Evolutionary conservation across 176 grass and related monocot species (phyloP), one percentile per base, ranked within the genome.

Genomic region (Hsuehochloa calcarea): DNA sequence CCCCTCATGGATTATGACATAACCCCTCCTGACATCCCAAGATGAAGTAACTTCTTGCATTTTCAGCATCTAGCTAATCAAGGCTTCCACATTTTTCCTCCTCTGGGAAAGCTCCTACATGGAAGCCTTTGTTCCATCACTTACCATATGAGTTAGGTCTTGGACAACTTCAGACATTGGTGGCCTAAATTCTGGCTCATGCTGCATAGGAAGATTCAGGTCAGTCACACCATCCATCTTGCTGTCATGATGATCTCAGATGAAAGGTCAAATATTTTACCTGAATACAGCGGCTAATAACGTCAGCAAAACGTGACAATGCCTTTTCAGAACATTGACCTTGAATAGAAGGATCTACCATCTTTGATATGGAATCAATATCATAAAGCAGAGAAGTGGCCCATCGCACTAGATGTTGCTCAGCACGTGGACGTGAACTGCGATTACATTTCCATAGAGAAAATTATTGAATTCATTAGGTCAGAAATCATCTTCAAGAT

Each of bases 331-430:
- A 92, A 83, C 90, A 99, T 81, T 91, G 89, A 59, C 91, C 93
- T 69, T 82, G 52, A 64, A 99, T 92, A 41, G 70, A 87, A 81
- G 93, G 96, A 89, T 99, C 96, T 22, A 96, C 96, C 91, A 99
- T 99, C 65, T 78, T 94, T 22, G 78, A 81, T 88, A 99, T 83
- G 35, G 86, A 84, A 84, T 99, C 88, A 8, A 96, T 94, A 80
- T 96, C 96, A 64, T 99, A 85, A 50, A 99, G 87, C 66, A 92
- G 91, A 86, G 91, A 82, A 87, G 77, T 88, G 49, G 96, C 96
- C 96, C 96, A 99, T 83, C 90, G 91, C 58, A 99, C 93, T 31
- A 99, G 89, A 81, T 99, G 91, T 75, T 99, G 96, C 83, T 99
- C 96, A 68, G 77, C 38, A 19, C 90, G 91, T 71, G 96, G 91